Evolutionary conservation across 2,329 filamentous ascomycete genomes (phyloP), one percentile per base, ranked within the genome.

Genomic region (Neofusicoccum parvum): DNA sequence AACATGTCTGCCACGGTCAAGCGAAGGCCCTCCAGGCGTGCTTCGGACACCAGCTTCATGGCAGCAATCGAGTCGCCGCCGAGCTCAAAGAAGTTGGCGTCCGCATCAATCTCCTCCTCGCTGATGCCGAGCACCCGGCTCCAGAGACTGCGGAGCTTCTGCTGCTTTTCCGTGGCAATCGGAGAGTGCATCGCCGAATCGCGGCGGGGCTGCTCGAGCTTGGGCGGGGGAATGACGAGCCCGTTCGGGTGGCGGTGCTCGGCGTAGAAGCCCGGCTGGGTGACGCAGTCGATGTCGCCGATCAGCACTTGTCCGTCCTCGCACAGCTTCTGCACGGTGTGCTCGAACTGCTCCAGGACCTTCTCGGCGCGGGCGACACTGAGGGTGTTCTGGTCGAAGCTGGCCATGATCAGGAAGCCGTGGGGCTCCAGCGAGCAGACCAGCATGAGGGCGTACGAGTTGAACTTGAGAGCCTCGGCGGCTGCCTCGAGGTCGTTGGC

Each of bases 371-470:
- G 80, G 27, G 78, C 75, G 39, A 77, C 79, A 23, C 79, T 78
- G 17, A 90, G 82, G 0, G 83, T 82, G 20, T 84, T 83, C 23
- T 86, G 86, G 70, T 90, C 87, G 70, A 89, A 89, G 70, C 87
- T 88, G 0, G 87, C 86, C 78, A 87, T 88, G 65, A 88, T 79
- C 14, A 84, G 75, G 71, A 90, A 85, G 1, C 84, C 82, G 67
- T 81, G 78, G 1, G 83, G 79, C 41, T 86, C 83, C 5, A 89
- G 77, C 3, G 85, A 87, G 73, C 87, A 90, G 50, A 89, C 87
- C 17, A 90, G 76, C 80, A 90, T 89, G 39, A 90, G 82, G 1
- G 86, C 83, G 71, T 89, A 89, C 0, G 82, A 82, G 64, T 83
- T 83, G 71, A 84, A 84, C 66, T 82, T 81, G 0, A 88, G 79